Percentiles rank a stretch among this genome's conserved stretches.
phyloP scores from a whole-genome alignment of 78 protist genomes.

The Dictyostelium firmibasis region DNA sequence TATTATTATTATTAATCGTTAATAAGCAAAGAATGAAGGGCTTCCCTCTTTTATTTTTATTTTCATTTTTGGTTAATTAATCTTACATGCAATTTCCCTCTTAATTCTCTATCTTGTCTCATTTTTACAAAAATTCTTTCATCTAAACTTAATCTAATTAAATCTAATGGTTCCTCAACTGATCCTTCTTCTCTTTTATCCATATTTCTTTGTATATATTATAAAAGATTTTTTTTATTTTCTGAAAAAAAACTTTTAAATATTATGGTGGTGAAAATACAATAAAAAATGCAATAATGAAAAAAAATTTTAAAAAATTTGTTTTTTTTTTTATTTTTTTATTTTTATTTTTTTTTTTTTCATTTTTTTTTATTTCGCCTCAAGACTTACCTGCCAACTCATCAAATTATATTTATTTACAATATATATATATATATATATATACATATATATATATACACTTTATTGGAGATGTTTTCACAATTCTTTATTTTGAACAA shows the following conservation, averaged over 20 bases:
- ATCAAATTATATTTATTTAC: background rate
- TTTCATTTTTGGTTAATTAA: background rate
- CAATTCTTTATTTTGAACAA: constrained; percentile 90
- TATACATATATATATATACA: background rate
- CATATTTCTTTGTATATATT: background rate
- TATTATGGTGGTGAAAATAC: no score
- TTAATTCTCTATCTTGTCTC: constrained; percentile 96
- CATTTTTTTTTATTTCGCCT: background rate
- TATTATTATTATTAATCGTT: background rate
- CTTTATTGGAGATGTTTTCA: constrained; percentile 63
- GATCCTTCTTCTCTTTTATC: constrained; percentile 76
- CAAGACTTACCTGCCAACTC: background rate
- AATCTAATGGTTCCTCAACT: constrained; percentile 92
- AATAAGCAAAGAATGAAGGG: background rate
- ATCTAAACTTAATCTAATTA: constrained; percentile 92
- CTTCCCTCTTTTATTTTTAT: no score
- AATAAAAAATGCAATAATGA: background rate
- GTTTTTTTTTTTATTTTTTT: background rate
- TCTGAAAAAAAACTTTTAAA: no score
- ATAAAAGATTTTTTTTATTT: background rate
- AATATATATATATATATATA: no score
- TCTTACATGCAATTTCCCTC: constrained; percentile 96
- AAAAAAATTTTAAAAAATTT: background rate
- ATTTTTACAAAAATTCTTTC: constrained; percentile 95
- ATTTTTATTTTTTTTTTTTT: background rate